These are phyloP conservation scores for Cubamyces lactineus DNA, from an alignment of 768 basidiomycete species.

Conservation along the genomic window DNA sequence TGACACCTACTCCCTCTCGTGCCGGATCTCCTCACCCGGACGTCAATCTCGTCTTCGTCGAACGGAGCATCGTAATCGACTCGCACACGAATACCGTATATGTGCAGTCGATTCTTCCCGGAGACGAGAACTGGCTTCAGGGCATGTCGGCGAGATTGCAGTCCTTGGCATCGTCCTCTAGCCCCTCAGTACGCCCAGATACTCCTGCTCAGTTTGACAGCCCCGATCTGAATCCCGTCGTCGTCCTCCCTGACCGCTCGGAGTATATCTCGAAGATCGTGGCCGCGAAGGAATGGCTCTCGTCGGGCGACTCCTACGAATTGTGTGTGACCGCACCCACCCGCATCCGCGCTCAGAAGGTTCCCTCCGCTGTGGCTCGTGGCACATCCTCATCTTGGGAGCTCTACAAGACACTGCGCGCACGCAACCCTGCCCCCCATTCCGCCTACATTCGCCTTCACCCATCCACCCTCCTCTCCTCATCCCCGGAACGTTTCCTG, in stretches of 20 bases:
- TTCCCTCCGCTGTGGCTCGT: conserved; percentile 12
- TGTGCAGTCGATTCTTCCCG: conserved; percentile 65
- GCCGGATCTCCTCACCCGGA: conserved; percentile 55
- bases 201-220: conserved; percentile 24
- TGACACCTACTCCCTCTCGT: conserved; percentile 47
- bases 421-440: conserved; percentile 86
- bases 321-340: conserved; percentile 86
- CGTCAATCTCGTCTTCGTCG: conserved; percentile 75
- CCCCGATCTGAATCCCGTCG: conserved; percentile 28
- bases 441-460: conserved; percentile 79
- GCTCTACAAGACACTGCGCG: conserved; percentile 70
- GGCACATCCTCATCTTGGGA: conserved; percentile 63
- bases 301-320: conserved; percentile 89
- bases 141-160: conserved; percentile 42
- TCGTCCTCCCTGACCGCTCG: conserved; percentile 59
- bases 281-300: conserved; percentile 72
- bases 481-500: conserved; percentile 92
- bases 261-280: conserved; percentile 72
- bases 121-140: conserved; percentile 64
- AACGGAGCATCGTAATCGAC: conserved; percentile 77
- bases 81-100: conserved; percentile 49
- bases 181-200: conserved; percentile 9
- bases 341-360: conserved; percentile 51
- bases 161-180: conserved; percentile 18
- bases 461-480: conserved; percentile 78